A percentile compares a stretch with the other conserved stretches of the same genome.
phyloP scores from a whole-genome alignment of 31 red algal species.

The Endocladia muricata region DNA sequence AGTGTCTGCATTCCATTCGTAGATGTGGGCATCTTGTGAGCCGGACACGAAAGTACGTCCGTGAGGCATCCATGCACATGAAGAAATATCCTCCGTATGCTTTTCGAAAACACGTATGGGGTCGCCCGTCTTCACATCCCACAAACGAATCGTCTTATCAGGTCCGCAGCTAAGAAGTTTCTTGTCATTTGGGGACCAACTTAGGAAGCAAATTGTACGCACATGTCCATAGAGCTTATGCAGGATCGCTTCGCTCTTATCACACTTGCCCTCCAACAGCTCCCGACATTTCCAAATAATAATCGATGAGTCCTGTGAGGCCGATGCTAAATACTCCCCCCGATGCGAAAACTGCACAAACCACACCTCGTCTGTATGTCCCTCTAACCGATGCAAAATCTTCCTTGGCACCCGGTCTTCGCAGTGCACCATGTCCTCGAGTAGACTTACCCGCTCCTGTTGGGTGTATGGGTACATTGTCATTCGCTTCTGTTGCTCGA shows the following conservation, averaged over 20 bases:
- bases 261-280: slow-evolving; percentile 36
- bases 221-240: slow-evolving; percentile 65
- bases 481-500: slow-evolving; percentile 62
- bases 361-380: slow-evolving; percentile 96
- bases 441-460: slow-evolving; percentile 60
- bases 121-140: slow-evolving; percentile 72
- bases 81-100: slow-evolving; percentile 79
- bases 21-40: slow-evolving; percentile 51
- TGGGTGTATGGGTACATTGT: slow-evolving; percentile 87
- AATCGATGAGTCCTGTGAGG: slow-evolving; percentile 75
- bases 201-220: slow-evolving; percentile 70
- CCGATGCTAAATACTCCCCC: slow-evolving; percentile 80
- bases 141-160: slow-evolving; percentile 76
- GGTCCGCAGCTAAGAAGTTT: slow-evolving; percentile 68
- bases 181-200: slow-evolving; percentile 89
- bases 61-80: slow-evolving; percentile 91
- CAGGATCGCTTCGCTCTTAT: slow-evolving; percentile 36
- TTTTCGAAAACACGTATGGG: slow-evolving; percentile 61
- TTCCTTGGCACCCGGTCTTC: slow-evolving; percentile 68
- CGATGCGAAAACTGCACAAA: slow-evolving; percentile 96
- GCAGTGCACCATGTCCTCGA: slow-evolving; percentile 90
- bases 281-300: slow-evolving; percentile 68
- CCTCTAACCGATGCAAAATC: slow-evolving; percentile 50
- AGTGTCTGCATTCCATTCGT: slow-evolving; percentile 60
- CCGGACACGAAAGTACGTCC: slow-evolving; percentile 73